These are phyloP conservation scores for Aspergillus ellipticus DNA, from an alignment of 495 filamentous ascomycete genomes.

Conservation along the genomic window DNA sequence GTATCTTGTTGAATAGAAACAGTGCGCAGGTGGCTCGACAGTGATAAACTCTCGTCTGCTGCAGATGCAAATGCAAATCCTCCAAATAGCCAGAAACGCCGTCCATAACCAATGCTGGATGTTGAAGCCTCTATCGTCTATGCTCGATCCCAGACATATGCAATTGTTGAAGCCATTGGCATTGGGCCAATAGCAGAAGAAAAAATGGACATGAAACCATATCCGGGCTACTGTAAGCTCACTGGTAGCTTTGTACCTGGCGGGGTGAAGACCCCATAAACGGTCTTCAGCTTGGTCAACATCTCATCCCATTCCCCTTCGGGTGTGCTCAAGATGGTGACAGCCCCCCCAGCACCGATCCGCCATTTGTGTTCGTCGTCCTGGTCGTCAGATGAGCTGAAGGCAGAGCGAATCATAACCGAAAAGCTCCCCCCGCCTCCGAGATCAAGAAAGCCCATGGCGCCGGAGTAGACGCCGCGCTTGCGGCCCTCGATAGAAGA, in stretches of 20 bases:
- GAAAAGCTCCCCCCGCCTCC: conserved; percentile 83
- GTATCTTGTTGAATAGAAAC: conserved; percentile 1
- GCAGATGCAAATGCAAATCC: background rate
- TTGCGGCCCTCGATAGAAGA: conserved; percentile 57
- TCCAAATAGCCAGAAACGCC: too few species aligned
- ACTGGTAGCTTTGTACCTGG: background rate
- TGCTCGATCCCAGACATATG: too few species aligned
- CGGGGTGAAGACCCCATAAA: conserved; percentile 49
- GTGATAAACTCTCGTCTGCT: background rate
- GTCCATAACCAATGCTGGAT: background rate
- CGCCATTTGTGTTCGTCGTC: conserved; percentile 59
- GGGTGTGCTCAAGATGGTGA: conserved; percentile 74
- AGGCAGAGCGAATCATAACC: conserved; percentile 78
- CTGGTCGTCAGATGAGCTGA: conserved; percentile 59
- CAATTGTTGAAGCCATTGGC: background rate
- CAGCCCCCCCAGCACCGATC: conserved; percentile 83
- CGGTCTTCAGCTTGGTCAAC: conserved; percentile 72
- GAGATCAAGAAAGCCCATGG: conserved; percentile 84
- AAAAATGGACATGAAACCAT: too few species aligned
- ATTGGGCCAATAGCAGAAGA: too few species aligned
- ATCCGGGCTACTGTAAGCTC: too few species aligned
- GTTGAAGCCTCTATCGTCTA: background rate
- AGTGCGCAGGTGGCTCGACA: background rate
- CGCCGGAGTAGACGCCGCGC: conserved; percentile 83
- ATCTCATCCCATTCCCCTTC: conserved; percentile 89